Percentiles rank a stretch among this genome's conserved stretches.
phyloP scores from a whole-genome alignment of 148 eudicot species.

The Rhododendron henanense region DNA sequence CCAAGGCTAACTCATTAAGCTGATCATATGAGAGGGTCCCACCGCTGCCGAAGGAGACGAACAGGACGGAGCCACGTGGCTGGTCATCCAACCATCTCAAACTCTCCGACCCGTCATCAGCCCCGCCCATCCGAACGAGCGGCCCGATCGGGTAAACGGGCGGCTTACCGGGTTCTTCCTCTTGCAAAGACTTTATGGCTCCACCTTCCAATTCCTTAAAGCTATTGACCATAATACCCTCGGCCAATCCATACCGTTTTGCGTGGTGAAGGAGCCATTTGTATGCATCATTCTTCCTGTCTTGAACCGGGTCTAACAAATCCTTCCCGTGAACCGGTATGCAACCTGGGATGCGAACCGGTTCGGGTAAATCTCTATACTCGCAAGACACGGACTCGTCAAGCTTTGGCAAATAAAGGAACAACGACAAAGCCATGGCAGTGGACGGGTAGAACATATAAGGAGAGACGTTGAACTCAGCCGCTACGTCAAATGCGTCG shows the following conservation, averaged over 20 bases:
- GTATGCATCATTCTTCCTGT: conserved; percentile 5
- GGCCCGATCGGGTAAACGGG: conserved; percentile 10
- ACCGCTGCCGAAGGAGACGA: conserved; percentile 7
- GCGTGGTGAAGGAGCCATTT: conserved; percentile 7
- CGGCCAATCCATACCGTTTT: conserved; percentile 1
- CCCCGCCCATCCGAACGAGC: neutral
- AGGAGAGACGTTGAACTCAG: conserved; percentile 4
- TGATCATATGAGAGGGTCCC: neutral
- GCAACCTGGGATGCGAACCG: conserved; percentile 12
- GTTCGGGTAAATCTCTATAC: neutral
- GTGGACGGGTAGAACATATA: conserved; percentile 1
- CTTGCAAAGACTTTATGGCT: conserved; percentile 5
- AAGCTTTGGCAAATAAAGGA: conserved; percentile 5
- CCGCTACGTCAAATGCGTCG: conserved; percentile 8
- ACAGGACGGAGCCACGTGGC: conserved; percentile 10
- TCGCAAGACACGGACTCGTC: neutral
- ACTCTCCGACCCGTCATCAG: conserved; percentile 2
- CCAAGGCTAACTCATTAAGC: conserved; percentile 11
- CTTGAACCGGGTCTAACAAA: neutral
- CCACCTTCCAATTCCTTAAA: conserved; percentile 14
- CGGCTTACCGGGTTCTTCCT: conserved; percentile 6
- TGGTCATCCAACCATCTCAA: conserved; percentile 12
- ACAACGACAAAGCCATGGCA: neutral
- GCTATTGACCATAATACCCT: conserved; percentile 11
- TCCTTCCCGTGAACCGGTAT: neutral